Conservation (phyloP, 257 asterid species). For the Lithospermum erythrorhizon region DNA sequence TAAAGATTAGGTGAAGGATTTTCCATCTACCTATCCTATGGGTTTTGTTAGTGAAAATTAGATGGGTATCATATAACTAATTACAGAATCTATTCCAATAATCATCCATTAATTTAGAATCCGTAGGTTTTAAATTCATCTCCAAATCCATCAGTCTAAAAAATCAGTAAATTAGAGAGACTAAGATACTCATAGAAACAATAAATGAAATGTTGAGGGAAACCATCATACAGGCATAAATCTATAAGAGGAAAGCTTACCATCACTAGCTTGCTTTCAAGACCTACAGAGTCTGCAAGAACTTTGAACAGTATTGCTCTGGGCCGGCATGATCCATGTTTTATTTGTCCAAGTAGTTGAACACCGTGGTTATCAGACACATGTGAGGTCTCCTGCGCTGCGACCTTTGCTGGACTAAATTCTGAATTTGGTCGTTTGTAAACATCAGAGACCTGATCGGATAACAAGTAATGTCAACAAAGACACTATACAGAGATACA, state of each 20-base stretch:
- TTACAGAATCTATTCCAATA: too few species aligned
- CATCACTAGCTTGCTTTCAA: conserved; percentile 84
- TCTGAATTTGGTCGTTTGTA: conserved; percentile 73
- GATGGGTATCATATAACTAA: too few species aligned
- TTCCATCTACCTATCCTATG: too few species aligned
- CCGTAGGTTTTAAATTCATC: too few species aligned
- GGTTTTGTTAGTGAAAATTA: too few species aligned
- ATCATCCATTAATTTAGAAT: too few species aligned
- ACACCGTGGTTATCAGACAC: conserved; percentile 50
- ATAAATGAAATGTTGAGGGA: background rate
- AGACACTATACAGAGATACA: background rate
- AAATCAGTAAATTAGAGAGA: too few species aligned
- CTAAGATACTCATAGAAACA: too few species aligned
- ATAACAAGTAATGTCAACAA: conserved; percentile 8
- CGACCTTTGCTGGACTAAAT: conserved; percentile 60
- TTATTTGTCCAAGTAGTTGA: conserved; percentile 88
- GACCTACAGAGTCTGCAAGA: conserved; percentile 97
- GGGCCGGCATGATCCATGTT: conserved; percentile 87
- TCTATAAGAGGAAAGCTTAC: conserved; percentile 33
- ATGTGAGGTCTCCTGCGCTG: conserved; percentile 54
- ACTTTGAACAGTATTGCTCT: conserved; percentile 91
- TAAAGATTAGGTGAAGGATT: too few species aligned
- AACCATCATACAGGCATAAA: background rate
- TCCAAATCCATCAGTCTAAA: too few species aligned
- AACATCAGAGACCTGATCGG: conserved; percentile 69